Conservation (phyloP, 176 grass and related monocot species). For the Neostapfia colusana region DNA sequence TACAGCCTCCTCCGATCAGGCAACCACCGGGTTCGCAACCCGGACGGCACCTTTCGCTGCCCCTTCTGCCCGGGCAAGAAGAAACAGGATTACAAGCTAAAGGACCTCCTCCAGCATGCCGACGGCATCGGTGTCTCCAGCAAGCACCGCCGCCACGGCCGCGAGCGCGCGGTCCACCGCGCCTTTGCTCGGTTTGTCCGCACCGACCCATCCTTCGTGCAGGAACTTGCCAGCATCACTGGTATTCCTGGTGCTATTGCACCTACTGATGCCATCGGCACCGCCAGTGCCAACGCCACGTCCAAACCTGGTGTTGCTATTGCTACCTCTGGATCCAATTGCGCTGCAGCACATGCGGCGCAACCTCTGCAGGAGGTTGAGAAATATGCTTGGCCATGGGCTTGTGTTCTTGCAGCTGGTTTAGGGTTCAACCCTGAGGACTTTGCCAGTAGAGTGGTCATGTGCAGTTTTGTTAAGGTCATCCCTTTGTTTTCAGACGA, state of each 20-base stretch:
- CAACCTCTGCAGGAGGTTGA: constrained; percentile 33
- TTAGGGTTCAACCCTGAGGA: constrained; percentile 26
- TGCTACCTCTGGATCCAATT: constrained; percentile 13
- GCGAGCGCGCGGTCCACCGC: constrained; percentile 53
- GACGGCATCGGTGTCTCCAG: constrained; percentile 62
- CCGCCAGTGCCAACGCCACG: not conserved
- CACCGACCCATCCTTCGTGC: constrained; percentile 36
- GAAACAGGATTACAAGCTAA: constrained; percentile 75
- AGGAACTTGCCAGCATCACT: constrained; percentile 12
- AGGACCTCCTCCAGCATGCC: constrained; percentile 92
- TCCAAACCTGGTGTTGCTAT: not conserved
- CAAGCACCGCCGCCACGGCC: constrained; percentile 60
- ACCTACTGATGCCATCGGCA: not conserved
- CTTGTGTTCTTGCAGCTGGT: constrained; percentile 52
- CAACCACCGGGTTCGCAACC: constrained; percentile 67
- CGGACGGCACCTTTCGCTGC: constrained; percentile 76
- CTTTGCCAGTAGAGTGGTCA: constrained; percentile 31
- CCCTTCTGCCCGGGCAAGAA: constrained; percentile 91
- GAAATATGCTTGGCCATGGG: constrained; percentile 78
- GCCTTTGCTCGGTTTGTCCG: constrained; percentile 54
- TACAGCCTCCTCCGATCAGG: constrained; percentile 59
- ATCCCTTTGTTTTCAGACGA: constrained; percentile 44
- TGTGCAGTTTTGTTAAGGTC: constrained; percentile 46
- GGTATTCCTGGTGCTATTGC: constrained; percentile 14
- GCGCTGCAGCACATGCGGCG: not conserved